Percentiles rank a stretch among this genome's conserved stretches.
Conservation (phyloP, 2,329 filamentous ascomycete genomes). For the Fonsecaea pedrosoi region DNA sequence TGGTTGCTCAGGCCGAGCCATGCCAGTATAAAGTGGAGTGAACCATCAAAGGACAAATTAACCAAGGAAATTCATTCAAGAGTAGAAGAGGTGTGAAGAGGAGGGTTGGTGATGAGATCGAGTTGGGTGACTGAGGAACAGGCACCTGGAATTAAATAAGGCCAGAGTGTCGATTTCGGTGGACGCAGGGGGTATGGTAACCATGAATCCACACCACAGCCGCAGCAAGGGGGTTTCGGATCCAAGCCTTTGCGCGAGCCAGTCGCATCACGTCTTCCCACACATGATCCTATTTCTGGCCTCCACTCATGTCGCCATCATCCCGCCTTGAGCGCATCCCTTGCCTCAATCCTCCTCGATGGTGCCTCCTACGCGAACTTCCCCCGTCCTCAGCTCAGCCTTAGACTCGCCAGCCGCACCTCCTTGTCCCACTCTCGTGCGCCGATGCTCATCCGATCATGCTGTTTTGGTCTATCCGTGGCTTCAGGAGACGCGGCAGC, state of each 20-base stretch:
- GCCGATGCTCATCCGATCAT: slow-evolving; percentile 8
- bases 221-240: neutral
- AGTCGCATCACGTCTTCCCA: slow-evolving; percentile 8
- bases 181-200: slow-evolving; percentile 15
- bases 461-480: slow-evolving; percentile 3
- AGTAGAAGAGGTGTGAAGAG: slow-evolving; percentile 14
- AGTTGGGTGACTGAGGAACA: slow-evolving; percentile 23
- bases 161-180: slow-evolving; percentile 33
- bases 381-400: slow-evolving; percentile 32
- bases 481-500: slow-evolving; percentile 9
- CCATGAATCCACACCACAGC: neutral
- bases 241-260: slow-evolving; percentile 2
- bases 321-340: slow-evolving; percentile 13
- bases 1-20: slow-evolving; percentile 30
- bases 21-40: slow-evolving; percentile 24
- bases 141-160: slow-evolving; percentile 37
- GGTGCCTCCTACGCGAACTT: slow-evolving; percentile 26
- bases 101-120: slow-evolving; percentile 16
- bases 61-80: slow-evolving; percentile 7
- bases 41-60: slow-evolving; percentile 23
- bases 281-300: slow-evolving; percentile 27
- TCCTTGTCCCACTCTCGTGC: slow-evolving; percentile 22
- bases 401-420: slow-evolving; percentile 32
- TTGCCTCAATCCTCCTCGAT: neutral
- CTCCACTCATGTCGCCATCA: slow-evolving; percentile 28